Percentiles rank a stretch among this genome's conserved stretches.
Evolutionary conservation across 805 yeast species (phyloP).

Genomic region (Myxozyma lipomycoides): DNA sequence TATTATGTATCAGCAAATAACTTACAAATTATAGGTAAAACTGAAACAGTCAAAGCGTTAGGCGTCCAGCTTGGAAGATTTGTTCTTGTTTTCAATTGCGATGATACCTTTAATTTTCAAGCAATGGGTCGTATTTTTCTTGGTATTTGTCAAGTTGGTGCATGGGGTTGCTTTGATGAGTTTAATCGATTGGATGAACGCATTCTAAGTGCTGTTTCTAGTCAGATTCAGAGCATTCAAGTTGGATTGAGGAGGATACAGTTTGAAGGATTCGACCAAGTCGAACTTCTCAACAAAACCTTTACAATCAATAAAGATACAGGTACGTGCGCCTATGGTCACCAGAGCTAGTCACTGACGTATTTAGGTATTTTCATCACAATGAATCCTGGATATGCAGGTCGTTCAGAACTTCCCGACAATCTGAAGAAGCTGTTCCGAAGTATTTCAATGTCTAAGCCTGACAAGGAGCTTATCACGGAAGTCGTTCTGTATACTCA

Average conservation of each 20-base stretch:
- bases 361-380: constrained; percentile 70
- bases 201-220: constrained; percentile 78
- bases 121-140: constrained; percentile 71
- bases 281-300: constrained; percentile 32
- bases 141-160: constrained; percentile 79
- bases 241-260: constrained; percentile 41
- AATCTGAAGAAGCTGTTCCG: constrained; percentile 77
- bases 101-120: constrained; percentile 77
- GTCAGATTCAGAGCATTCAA: constrained; percentile 72
- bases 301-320: constrained; percentile 31
- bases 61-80: constrained; percentile 74
- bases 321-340: constrained; percentile 10
- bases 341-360: neutral
- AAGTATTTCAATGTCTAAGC: constrained; percentile 65
- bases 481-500: constrained; percentile 69
- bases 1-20: neutral
- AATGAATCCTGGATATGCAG: constrained; percentile 85
- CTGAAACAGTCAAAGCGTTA: constrained; percentile 81
- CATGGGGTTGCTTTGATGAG: constrained; percentile 97
- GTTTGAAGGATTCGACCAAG: constrained; percentile 1
- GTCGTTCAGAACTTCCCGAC: constrained; percentile 79
- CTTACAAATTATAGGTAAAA: constrained; percentile 44
- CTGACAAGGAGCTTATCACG: constrained; percentile 66
- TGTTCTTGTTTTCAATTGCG: constrained; percentile 88
- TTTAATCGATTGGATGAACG: constrained; percentile 73